Evolutionary conservation across 495 filamentous ascomycete species (phyloP).

Genomic region (Glonium stellatum): DNA sequence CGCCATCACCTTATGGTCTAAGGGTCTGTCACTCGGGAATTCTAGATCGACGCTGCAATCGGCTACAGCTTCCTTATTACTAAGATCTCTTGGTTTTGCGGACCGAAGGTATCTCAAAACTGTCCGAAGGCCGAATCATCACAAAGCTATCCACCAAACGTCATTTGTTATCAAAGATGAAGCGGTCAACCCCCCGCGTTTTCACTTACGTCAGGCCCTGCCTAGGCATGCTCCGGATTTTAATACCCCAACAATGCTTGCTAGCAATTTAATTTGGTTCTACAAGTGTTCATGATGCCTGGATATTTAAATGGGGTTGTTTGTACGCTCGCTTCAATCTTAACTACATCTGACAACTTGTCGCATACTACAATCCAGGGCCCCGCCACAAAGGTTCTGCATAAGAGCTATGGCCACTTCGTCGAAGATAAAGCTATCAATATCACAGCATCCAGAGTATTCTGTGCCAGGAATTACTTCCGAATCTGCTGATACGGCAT

Average conservation of each 20-base stretch:
- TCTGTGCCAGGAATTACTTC: constrained; percentile 43
- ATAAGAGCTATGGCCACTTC: constrained; percentile 55
- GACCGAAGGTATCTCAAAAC: neutral
- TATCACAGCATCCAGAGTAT: constrained; percentile 53
- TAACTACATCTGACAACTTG: too few relatives aligned
- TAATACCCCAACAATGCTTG: too few relatives aligned
- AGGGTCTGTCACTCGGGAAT: too few relatives aligned
- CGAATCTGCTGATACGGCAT: constrained; percentile 53
- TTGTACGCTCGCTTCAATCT: neutral
- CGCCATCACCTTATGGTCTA: too few relatives aligned
- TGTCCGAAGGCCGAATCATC: neutral
- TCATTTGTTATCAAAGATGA: too few relatives aligned
- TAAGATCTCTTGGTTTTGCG: neutral
- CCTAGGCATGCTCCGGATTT: too few relatives aligned
- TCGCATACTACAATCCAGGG: neutral
- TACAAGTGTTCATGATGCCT: neutral
- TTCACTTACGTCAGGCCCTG: neutral
- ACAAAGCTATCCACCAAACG: constrained; percentile 26
- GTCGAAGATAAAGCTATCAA: constrained; percentile 51
- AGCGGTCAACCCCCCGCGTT: neutral
- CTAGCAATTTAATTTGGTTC: too few relatives aligned
- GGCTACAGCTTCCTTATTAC: neutral
- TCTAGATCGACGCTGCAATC: too few relatives aligned
- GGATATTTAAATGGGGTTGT: neutral
- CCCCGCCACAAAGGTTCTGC: neutral